Evolutionary conservation across 2,329 filamentous ascomycete species (phyloP).

Genomic region (Diaporthe citriasiana): DNA sequence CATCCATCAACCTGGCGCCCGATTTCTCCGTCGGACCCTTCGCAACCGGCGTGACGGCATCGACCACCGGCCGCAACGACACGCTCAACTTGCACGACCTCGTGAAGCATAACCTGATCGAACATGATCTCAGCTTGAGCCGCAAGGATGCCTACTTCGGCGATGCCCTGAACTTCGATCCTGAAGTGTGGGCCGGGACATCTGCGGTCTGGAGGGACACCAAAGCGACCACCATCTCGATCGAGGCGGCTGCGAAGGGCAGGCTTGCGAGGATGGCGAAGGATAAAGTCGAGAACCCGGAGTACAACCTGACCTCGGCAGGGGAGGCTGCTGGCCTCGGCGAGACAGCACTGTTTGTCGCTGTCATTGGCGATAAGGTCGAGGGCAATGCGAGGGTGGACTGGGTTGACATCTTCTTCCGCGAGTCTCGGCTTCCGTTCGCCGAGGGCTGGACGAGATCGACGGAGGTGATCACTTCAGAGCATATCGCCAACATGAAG

Average conservation of each 20-base stretch:
- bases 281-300: slow-evolving; percentile 17
- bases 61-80: slow-evolving; percentile 29
- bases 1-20: slow-evolving; percentile 23
- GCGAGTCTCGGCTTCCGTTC: slow-evolving; percentile 12
- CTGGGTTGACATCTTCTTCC: slow-evolving; percentile 34
- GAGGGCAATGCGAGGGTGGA: slow-evolving; percentile 10
- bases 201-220: slow-evolving; percentile 26
- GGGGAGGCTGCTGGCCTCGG: slow-evolving; percentile 28
- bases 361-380: slow-evolving; percentile 23
- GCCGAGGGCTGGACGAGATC: slow-evolving; percentile 29
- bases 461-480: slow-evolving; percentile 18
- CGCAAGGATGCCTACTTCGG: slow-evolving; percentile 25
- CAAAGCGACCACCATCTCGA: slow-evolving; percentile 15
- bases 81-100: slow-evolving; percentile 32
- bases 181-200: slow-evolving; percentile 8
- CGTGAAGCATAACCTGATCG: slow-evolving; percentile 29
- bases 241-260: slow-evolving; percentile 20
- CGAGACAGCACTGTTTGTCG: slow-evolving; percentile 27
- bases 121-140: slow-evolving; percentile 27
- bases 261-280: slow-evolving; percentile 21
- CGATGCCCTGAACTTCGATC: slow-evolving; percentile 14
- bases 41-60: slow-evolving; percentile 7
- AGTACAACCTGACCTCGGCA: slow-evolving; percentile 17
- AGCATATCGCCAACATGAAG: slow-evolving; percentile 20
- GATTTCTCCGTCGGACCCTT: slow-evolving; percentile 24